Evolutionary conservation across 306 rosid genomes (phyloP).

Genomic region (Malus sylvestris): DNA sequence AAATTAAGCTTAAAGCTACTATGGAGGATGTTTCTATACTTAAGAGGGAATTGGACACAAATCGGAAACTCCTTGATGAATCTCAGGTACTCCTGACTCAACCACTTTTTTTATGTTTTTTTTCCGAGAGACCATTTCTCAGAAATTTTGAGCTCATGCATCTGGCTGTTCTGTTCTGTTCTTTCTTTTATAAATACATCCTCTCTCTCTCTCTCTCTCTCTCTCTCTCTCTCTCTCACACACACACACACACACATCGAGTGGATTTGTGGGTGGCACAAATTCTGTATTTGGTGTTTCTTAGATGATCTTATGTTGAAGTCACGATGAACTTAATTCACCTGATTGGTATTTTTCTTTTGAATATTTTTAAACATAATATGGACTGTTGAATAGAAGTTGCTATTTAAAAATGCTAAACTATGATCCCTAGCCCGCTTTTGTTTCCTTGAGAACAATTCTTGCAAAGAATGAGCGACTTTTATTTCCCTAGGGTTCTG

Average conservation of each 20-base stretch:
- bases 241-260: neutral
- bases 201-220: neutral
- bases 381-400: neutral
- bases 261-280: neutral
- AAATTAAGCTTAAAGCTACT: conserved; percentile 53
- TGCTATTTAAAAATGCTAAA: neutral
- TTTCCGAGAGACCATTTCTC: neutral
- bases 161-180: neutral
- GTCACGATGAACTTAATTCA: neutral
- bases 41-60: conserved; percentile 71
- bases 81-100: conserved; percentile 66
- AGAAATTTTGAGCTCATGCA: neutral
- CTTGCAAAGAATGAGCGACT: neutral
- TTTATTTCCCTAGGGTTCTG: neutral
- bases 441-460: neutral
- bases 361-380: too few species aligned
- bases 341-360: neutral
- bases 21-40: conserved; percentile 65
- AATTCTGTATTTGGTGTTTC: neutral
- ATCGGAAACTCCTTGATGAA: conserved; percentile 78
- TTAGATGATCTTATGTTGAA: neutral
- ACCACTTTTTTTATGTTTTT: neutral
- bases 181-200: neutral
- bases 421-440: neutral
- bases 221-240: neutral